These are phyloP conservation scores for Helotiales sp. DNA, from an alignment of 2,329 filamentous ascomycete genomes.

Conservation along the genomic window DNA sequence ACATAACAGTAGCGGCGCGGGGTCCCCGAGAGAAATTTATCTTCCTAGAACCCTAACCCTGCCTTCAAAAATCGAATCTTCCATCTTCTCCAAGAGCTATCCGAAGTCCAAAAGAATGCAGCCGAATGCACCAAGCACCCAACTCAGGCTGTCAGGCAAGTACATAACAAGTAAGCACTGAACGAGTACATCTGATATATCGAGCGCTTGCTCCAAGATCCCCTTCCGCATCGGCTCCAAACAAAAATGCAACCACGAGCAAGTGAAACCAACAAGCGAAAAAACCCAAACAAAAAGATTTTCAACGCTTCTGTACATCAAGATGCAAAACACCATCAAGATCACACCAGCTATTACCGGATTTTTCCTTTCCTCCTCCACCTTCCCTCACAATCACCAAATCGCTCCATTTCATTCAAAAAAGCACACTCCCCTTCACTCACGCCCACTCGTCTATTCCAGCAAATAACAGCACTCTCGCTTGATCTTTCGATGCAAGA, in stretches of 20 bases:
- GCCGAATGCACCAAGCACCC: not conserved
- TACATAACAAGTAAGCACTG: too few species aligned
- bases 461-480: constrained; percentile 7
- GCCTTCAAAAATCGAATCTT: not conserved
- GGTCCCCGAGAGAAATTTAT: not conserved
- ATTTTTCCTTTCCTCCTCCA: too few species aligned
- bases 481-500: not conserved
- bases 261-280: not conserved
- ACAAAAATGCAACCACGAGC: not conserved
- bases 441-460: not conserved
- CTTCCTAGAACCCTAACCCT: not conserved
- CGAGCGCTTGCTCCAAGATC: not conserved
- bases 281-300: not conserved
- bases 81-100: not conserved
- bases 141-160: too few species aligned
- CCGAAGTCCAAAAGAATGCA: not conserved
- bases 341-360: too few species aligned
- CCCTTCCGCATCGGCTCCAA: not conserved
- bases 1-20: not conserved
- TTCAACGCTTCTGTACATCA: not conserved
- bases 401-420: too few species aligned
- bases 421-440: not conserved
- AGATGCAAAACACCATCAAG: not conserved
- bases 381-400: too few species aligned
- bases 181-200: not conserved